These are phyloP conservation scores for Trichoderma harzianum DNA, from an alignment of 2,329 filamentous ascomycete genomes.

Conservation along the genomic window DNA sequence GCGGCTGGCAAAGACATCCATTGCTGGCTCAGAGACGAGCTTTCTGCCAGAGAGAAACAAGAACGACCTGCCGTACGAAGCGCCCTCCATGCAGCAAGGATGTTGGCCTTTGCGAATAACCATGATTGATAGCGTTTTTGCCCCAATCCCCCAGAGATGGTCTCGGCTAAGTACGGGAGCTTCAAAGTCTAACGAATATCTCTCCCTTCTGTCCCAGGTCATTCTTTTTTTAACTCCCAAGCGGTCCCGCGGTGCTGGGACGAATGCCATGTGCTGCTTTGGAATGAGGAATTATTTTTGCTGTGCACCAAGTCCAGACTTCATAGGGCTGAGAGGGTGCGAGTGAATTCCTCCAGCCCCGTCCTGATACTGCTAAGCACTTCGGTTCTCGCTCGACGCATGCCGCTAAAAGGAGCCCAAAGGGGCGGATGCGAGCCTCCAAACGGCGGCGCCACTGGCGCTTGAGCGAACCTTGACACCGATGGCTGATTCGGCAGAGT, in stretches of 20 bases:
- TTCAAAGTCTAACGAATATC: too few species aligned
- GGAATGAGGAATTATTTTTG: neutral
- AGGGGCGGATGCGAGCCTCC: neutral
- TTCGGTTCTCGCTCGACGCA: neutral
- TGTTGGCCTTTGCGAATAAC: neutral
- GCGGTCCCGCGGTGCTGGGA: neutral
- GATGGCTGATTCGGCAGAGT: neutral
- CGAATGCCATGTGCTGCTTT: neutral
- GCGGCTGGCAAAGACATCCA: neutral
- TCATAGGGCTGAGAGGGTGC: constrained; percentile 15
- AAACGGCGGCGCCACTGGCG: constrained; percentile 16
- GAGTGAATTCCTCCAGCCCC: neutral
- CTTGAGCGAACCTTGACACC: constrained; percentile 5
- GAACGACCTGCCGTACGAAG: neutral
- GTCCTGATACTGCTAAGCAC: neutral
- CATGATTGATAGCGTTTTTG: neutral
- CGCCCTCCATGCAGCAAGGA: neutral
- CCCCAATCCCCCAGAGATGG: neutral
- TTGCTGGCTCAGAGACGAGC: neutral
- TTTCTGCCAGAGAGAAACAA: neutral
- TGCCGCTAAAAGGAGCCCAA: constrained; percentile 4
- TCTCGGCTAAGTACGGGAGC: neutral
- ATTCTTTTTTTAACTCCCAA: neutral
- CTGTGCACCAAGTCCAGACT: neutral
- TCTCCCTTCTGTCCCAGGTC: neutral